Evolutionary conservation across 192 early-diverging fungal genomes (phyloP).

Genomic region (Mortierella claussenii): DNA sequence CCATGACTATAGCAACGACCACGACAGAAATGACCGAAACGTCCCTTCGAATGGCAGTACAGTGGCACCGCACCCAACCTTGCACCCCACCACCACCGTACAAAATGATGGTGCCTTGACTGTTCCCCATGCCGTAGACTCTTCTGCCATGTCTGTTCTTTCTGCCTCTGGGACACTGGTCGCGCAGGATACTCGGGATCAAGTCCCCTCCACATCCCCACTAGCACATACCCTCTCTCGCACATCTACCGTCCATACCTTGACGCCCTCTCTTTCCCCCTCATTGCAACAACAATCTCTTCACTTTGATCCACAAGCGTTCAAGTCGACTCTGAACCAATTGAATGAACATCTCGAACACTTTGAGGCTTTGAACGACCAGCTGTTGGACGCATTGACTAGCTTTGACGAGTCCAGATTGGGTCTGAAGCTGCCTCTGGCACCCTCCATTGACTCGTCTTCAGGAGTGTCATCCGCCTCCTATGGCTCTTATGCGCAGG

Average conservation of each 20-base stretch:
- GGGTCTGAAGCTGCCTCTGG: not conserved
- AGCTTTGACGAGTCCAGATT: not conserved
- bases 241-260: not conserved
- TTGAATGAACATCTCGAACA: slow-evolving; percentile 15
- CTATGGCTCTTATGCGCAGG: slow-evolving; percentile 1
- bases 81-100: too few relatives aligned
- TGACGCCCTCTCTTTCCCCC: not conserved
- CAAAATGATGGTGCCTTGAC: too few relatives aligned
- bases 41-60: too few relatives aligned
- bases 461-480: not conserved
- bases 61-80: too few relatives aligned
- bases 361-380: slow-evolving; percentile 29
- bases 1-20: too few relatives aligned
- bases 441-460: not conserved
- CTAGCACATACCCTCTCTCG: not conserved
- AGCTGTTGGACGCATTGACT: slow-evolving; percentile 32
- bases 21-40: too few relatives aligned
- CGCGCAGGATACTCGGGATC: slow-evolving; percentile 3
- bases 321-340: slow-evolving; percentile 15
- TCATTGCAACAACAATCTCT: not conserved
- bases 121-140: not conserved
- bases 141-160: slow-evolving; percentile 20
- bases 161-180: slow-evolving; percentile 41
- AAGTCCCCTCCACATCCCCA: not conserved
- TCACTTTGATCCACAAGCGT: slow-evolving; percentile 15